Conservation (phyloP, 139 green algal species). For the Closterium sp. region DNA sequence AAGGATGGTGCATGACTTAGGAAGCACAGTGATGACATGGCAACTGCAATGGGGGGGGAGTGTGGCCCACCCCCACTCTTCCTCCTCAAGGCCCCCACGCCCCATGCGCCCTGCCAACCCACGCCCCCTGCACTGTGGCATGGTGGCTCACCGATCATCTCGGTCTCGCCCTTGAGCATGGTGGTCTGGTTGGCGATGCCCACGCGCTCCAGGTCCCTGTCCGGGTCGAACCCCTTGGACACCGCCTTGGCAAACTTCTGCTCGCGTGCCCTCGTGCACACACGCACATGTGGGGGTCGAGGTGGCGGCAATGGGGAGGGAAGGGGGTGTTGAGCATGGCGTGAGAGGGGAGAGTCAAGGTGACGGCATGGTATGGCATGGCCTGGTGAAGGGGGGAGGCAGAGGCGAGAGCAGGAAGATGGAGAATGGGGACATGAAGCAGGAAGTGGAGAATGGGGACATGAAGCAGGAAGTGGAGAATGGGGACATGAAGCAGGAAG, state of each 20-base stretch:
- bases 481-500: background rate
- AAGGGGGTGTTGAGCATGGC: too few relatives aligned
- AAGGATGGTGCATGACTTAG: background rate
- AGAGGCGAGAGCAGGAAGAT: background rate
- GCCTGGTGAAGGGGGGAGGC: background rate
- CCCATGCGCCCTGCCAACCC: too few relatives aligned
- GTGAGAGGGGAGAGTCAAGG: background rate
- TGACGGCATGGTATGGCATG: background rate
- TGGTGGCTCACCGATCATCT: constrained; percentile 71
- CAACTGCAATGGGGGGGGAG: background rate
- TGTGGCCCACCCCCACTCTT: too few relatives aligned
- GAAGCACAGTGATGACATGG: background rate
- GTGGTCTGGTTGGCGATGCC: constrained; percentile 99
- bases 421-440: background rate
- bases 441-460: too few relatives aligned
- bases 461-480: too few relatives aligned
- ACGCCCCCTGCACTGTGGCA: too few relatives aligned
- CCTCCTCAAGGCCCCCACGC: too few relatives aligned
- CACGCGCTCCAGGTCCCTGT: constrained; percentile 80
- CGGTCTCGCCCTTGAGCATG: constrained; percentile 97
- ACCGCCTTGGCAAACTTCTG: constrained; percentile 91
- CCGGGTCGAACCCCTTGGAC: constrained; percentile 88
- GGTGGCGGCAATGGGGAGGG: background rate
- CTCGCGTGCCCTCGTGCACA: too few relatives aligned
- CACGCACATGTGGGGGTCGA: background rate